Base-by-base conservation (phyloP, 306 rosid genomes). In the Mucuna pruriens region DNA sequence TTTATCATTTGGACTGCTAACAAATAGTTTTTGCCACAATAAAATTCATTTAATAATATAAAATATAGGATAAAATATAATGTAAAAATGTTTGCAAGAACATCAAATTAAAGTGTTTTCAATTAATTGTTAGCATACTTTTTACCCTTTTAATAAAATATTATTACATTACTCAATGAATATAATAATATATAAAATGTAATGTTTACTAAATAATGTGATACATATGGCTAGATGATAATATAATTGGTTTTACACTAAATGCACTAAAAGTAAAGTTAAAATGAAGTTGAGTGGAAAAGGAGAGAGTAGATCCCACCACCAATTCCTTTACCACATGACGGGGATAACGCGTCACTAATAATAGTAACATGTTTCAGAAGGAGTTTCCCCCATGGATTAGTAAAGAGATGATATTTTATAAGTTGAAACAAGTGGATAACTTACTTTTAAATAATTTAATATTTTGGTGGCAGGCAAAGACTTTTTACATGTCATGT, bases 381-480 rank as follows among this genome's bases (percentile, higher is more conserved):
- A 45, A 45, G 3, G 16, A 12, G 19, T 15, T 46, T 46, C 22
- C 55, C 55, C 55, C 2, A 7, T 52, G 26, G 26, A 52, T 52
- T 52, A 4, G 10, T 19, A 52, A 31, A 34, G 45, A 64, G 71
- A 64, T 34, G 15, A 62, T 10, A 42, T 29, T 15, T 61, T 26
- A 29, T 26, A 15, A 33, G 44, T 12, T 31, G 69, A 33, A 62
- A 31, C 44, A 62, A 6, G 44, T 29, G 10, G 40, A 61, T 61
- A 61, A 61, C 23, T 62, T 60, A 60, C 17, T 26, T 62, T 64
- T 34, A 33, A 16, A 0, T 15, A 31, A 31, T 6, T 16, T 63
- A 62, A 63, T 64, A 64, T 7, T 64, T 64, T 25, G 25, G 46
- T 64, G 71, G 46, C 71, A n/a, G 46, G 46, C 26, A 33, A 34